Evolutionary conservation across 2,329 filamentous ascomycete genomes (phyloP).

Genomic region (Amylocarpus encephaloides): DNA sequence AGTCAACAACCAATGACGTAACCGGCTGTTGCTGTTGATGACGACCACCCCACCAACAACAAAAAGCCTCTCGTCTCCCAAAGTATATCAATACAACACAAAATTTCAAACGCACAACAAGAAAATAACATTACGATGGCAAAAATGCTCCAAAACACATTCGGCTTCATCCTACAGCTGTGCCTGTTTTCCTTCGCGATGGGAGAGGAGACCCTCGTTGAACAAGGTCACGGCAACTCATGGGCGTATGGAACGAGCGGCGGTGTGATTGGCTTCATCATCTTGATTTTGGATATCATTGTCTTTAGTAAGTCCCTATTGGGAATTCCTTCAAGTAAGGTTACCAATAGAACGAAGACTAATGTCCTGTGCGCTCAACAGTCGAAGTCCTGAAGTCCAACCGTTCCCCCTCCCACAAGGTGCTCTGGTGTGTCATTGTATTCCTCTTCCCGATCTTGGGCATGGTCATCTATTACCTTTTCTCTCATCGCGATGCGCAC

Average conservation of each 20-base stretch:
- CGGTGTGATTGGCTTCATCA: constrained; percentile 54
- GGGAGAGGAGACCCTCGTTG: constrained; percentile 35
- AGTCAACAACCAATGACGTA: too few relatives aligned
- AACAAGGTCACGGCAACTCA: constrained; percentile 35
- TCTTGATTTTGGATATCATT: constrained; percentile 56
- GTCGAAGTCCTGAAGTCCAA: constrained; percentile 61
- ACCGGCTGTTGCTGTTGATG: too few relatives aligned
- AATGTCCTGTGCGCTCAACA: constrained; percentile 26
- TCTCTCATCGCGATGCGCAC: constrained; percentile 54
- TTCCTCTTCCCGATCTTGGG: constrained; percentile 60
- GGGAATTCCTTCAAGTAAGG: too few relatives aligned
- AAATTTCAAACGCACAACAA: too few relatives aligned
- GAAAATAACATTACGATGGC: too few relatives aligned
- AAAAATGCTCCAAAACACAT: too few relatives aligned
- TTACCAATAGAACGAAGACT: not conserved
- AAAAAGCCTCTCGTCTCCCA: too few relatives aligned
- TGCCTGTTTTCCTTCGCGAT: constrained; percentile 43
- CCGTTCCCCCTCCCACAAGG: constrained; percentile 49
- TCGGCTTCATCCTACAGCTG: constrained; percentile 35
- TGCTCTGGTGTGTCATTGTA: constrained; percentile 56
- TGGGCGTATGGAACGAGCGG: constrained; percentile 57
- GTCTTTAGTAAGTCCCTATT: constrained; percentile 47
- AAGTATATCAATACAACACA: too few relatives aligned
- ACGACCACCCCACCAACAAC: too few relatives aligned
- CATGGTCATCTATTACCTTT: constrained; percentile 56